Evolutionary conservation across 306 rosid genomes (phyloP).

Genomic region (Boehmeria nivea): DNA sequence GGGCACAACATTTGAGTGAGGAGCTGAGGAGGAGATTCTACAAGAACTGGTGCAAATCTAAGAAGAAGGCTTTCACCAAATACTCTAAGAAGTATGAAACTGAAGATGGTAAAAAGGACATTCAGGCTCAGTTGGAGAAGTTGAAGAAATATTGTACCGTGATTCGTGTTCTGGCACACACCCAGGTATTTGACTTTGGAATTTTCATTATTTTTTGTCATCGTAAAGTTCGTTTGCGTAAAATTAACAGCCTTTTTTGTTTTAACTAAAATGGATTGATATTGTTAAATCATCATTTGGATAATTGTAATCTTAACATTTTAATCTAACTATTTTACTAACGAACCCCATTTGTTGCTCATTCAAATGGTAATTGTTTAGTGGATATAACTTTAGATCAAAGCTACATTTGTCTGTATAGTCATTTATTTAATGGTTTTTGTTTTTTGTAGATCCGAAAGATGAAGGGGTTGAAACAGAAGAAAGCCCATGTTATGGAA

Average conservation of each 20-base stretch:
- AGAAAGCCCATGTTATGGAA: conserved; percentile 16
- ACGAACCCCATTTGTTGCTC: no score
- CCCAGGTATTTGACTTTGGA: neutral
- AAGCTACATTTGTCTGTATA: no score
- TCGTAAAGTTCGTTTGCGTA: no score
- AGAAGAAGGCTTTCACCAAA: conserved; percentile 16
- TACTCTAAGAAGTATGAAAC: conserved; percentile 9
- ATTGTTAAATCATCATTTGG: no score
- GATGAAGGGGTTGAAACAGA: conserved; percentile 18
- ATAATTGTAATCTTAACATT: no score
- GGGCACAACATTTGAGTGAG: conserved; percentile 15
- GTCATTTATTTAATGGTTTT: no score
- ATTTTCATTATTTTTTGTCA: no score
- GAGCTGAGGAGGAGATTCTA: conserved; percentile 17
- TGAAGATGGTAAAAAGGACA: conserved; percentile 13
- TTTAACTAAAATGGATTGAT: no score
- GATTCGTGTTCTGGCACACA: conserved; percentile 11
- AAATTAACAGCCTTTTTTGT: no score
- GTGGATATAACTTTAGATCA: no score
- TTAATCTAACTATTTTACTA: no score
- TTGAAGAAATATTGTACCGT: conserved; percentile 15
- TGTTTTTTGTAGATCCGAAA: conserved; percentile 3
- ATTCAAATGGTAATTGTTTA: no score
- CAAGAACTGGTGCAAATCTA: conserved; percentile 19
- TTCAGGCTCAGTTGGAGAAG: conserved; percentile 10